Conservation (phyloP, 768 basidiomycete species). For the Suillus fuscotomentosus region DNA sequence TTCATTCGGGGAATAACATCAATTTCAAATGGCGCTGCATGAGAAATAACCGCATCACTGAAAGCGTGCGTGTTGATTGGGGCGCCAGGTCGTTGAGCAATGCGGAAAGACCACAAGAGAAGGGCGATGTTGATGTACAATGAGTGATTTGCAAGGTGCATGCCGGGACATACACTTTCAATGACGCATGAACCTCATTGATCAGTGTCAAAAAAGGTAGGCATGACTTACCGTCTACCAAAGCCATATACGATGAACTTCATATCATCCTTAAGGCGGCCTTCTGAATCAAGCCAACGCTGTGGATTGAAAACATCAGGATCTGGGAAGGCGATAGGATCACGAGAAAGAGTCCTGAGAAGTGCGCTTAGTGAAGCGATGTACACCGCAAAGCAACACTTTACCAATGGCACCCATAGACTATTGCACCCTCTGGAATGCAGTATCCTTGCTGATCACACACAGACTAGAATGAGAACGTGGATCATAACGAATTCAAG, state of each 20-base stretch:
- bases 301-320: not conserved
- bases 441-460: not conserved
- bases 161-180: not conserved
- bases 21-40: slow-evolving; percentile 32
- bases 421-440: not conserved
- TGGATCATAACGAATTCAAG: not conserved
- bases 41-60: slow-evolving; percentile 56
- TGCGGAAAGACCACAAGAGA: slow-evolving; percentile 57
- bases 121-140: slow-evolving; percentile 60
- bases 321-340: not conserved
- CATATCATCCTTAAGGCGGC: not conserved
- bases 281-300: not conserved
- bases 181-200: not conserved
- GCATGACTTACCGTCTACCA: not conserved
- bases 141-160: slow-evolving; percentile 42
- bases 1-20: not conserved
- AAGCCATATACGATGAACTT: not conserved
- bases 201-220: not conserved
- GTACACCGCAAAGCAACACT: not conserved
- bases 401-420: not conserved
- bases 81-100: slow-evolving; percentile 41
- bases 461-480: not conserved
- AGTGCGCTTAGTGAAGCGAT: not conserved
- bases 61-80: slow-evolving; percentile 61
- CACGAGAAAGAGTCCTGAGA: not conserved